Evolutionary conservation across 2,329 filamentous ascomycete species (phyloP).

Genomic region (Sclerotinia subarctica): DNA sequence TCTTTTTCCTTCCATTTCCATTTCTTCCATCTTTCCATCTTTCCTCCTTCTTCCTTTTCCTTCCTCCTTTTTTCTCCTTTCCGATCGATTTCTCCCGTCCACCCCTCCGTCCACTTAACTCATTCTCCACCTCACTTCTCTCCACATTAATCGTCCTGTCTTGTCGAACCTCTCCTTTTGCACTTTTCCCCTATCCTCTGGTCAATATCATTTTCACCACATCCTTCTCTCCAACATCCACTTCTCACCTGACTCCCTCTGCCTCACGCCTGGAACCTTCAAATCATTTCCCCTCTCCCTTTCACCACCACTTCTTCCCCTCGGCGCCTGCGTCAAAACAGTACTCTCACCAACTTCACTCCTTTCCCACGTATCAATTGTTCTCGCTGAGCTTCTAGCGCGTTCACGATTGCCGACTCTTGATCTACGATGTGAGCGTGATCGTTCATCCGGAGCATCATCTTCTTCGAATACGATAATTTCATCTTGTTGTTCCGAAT

Average conservation of each 20-base stretch:
- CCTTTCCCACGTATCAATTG: constrained; percentile 12
- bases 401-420: not conserved
- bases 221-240: constrained; percentile 13
- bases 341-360: constrained; percentile 8
- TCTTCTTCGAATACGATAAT: constrained; percentile 13
- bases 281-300: not conserved
- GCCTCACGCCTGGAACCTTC: not conserved
- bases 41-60: no score
- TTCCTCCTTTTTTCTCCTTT: no score
- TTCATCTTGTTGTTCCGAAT: constrained; percentile 2
- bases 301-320: not conserved
- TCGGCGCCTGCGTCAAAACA: not conserved
- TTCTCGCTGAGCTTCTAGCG: not conserved
- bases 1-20: no score
- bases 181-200: no score
- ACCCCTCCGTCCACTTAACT: no score
- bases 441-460: not conserved
- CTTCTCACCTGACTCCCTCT: constrained; percentile 6
- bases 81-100: no score
- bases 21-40: no score
- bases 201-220: not conserved
- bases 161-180: no score
- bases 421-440: constrained; percentile 1
- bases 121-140: no score
- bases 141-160: no score